These are phyloP conservation scores for Cutaneotrichosporon arboriforme DNA, from an alignment of 1,284 basidiomycete species.

Conservation along the genomic window DNA sequence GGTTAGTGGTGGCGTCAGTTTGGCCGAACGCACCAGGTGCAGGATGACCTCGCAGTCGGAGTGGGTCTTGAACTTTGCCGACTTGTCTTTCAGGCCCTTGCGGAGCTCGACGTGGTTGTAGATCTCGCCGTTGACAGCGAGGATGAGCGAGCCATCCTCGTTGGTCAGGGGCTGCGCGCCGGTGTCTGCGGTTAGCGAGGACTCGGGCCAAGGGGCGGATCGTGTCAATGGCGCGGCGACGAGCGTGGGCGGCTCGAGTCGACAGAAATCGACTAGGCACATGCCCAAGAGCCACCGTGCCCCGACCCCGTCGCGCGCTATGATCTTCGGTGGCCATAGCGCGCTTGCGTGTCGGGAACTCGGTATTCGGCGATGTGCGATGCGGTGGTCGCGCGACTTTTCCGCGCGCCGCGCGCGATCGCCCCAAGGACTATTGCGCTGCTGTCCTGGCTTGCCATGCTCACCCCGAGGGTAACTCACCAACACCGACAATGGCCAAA, in stretches of 20 bases:
- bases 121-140: constrained; percentile 98
- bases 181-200: constrained; percentile 59
- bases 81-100: constrained; percentile 59
- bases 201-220: no score
- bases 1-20: not conserved
- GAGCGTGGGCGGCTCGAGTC: no score
- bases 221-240: no score
- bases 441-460: not conserved
- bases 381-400: no score
- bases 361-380: no score
- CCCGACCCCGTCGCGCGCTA: not conserved
- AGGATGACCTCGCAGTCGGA: constrained; percentile 99
- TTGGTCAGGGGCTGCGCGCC: constrained; percentile 93
- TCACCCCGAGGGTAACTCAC: constrained; percentile 60
- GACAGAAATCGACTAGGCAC: no score
- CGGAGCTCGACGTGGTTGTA: constrained; percentile 92
- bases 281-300: no score
- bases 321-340: not conserved
- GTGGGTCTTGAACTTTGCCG: constrained; percentile 85
- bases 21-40: constrained; percentile 61
- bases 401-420: no score
- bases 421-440: not conserved
- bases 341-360: not conserved
- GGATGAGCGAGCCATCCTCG: constrained; percentile 75
- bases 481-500: constrained; percentile 95